Evolutionary conservation across 495 filamentous ascomycete species (phyloP).

Genomic region (Penicillium robsamsonii): DNA sequence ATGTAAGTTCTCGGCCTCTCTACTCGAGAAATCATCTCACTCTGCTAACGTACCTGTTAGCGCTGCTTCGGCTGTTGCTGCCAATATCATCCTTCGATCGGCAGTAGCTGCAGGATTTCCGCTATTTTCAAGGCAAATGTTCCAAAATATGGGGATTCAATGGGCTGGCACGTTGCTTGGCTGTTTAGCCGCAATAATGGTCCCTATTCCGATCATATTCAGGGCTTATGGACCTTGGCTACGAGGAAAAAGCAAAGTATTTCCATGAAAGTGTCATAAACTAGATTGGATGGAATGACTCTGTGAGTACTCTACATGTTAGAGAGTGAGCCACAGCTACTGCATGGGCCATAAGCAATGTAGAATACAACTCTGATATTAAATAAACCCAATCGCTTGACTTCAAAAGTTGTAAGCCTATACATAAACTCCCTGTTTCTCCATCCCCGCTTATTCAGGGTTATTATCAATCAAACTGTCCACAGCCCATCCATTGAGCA

Average conservation of each 20-base stretch:
- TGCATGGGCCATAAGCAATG: too few relatives aligned
- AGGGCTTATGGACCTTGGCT: slow-evolving; percentile 35
- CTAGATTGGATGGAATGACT: neutral
- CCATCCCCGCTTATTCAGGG: slow-evolving; percentile 8
- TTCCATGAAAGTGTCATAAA: slow-evolving; percentile 1
- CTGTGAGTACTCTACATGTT: neutral
- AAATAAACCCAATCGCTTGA: neutral
- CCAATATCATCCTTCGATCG: slow-evolving; percentile 84
- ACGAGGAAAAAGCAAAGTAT: slow-evolving; percentile 34
- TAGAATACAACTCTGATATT: neutral
- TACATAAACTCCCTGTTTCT: neutral
- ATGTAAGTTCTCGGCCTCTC: slow-evolving; percentile 49
- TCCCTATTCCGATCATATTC: slow-evolving; percentile 64
- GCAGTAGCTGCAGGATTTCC: slow-evolving; percentile 76
- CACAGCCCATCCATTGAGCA: slow-evolving; percentile 14
- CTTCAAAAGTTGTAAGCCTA: neutral
- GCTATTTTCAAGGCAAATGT: slow-evolving; percentile 80
- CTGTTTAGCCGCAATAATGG: slow-evolving; percentile 63
- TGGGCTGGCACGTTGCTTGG: slow-evolving; percentile 79
- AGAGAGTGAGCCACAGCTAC: neutral
- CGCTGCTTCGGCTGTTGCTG: slow-evolving; percentile 83
- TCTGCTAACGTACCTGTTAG: slow-evolving; percentile 26
- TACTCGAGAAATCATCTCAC: neutral
- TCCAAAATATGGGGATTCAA: slow-evolving; percentile 71
- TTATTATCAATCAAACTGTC: slow-evolving; percentile 19